Conservation (phyloP, 73 alveolate genomes). For the Paramecium primaurelia region DNA sequence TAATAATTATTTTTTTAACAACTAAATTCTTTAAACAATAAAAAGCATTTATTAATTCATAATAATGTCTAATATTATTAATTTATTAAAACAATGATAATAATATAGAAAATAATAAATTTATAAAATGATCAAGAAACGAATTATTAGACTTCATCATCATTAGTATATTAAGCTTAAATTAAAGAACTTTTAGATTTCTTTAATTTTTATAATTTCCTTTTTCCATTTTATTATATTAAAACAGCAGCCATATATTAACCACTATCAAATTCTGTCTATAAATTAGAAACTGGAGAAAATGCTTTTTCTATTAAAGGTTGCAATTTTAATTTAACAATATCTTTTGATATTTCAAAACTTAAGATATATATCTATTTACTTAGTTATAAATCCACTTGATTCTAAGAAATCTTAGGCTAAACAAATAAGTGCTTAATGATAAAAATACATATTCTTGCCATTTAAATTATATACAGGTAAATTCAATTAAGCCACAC, state of each 20-base stretch:
- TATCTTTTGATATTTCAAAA: neutral
- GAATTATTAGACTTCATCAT: neutral
- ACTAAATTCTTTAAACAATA: neutral
- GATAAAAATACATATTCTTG: neutral
- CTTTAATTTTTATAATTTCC: neutral
- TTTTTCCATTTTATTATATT: neutral
- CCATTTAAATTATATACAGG: neutral
- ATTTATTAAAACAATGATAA: neutral
- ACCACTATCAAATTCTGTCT: constrained; percentile 11
- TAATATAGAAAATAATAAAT: neutral
- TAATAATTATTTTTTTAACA: neutral
- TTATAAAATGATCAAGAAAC: neutral
- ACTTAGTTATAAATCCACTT: neutral
- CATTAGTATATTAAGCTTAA: neutral
- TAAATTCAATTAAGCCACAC: neutral
- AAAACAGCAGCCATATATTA: constrained; percentile 20
- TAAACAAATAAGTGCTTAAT: neutral
- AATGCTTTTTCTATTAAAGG: neutral
- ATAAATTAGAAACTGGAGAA: neutral
- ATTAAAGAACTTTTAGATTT: neutral
- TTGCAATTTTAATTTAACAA: neutral
- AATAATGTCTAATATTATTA: no score
- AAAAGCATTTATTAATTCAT: neutral
- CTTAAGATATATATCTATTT: neutral
- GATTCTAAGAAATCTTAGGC: neutral